These are phyloP conservation scores for Plasmodium sp. DNA, from an alignment of 169 alveolate species.

Conservation along the genomic window DNA sequence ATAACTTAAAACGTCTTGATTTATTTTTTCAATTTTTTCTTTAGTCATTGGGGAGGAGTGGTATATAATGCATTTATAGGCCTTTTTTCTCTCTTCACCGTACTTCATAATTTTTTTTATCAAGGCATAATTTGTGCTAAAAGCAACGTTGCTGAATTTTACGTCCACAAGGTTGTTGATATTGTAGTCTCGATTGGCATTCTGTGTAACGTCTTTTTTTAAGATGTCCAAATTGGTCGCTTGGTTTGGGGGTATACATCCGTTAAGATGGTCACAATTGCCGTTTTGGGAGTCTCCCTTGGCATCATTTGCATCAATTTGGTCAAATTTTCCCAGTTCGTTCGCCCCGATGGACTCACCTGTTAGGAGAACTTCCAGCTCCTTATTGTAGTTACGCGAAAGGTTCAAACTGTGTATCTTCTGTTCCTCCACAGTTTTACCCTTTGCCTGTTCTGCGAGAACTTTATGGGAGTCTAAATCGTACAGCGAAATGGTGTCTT, in stretches of 20 bases:
- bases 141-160: slow-evolving; percentile 57
- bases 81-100: slow-evolving; percentile 74
- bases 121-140: slow-evolving; percentile 62
- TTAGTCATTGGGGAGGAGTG: slow-evolving; percentile 62
- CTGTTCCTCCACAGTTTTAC: neutral
- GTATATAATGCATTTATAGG: slow-evolving; percentile 70
- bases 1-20: slow-evolving; percentile 45
- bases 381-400: slow-evolving; percentile 37
- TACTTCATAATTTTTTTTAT: slow-evolving; percentile 71
- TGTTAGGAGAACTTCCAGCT: slow-evolving; percentile 33
- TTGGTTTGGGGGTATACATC: neutral
- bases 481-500: slow-evolving; percentile 2
- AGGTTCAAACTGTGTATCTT: slow-evolving; percentile 2
- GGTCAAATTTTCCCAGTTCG: neutral
- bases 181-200: neutral
- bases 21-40: slow-evolving; percentile 50
- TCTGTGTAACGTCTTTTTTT: neutral
- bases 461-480: slow-evolving; percentile 5
- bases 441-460: slow-evolving; percentile 11
- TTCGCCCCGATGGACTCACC: neutral
- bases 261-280: neutral
- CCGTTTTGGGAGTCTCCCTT: neutral
- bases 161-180: slow-evolving; percentile 38
- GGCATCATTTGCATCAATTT: neutral
- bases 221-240: neutral